Conservation (phyloP, 2,329 filamentous ascomycete species). For the Colletotrichum liaoningense region DNA sequence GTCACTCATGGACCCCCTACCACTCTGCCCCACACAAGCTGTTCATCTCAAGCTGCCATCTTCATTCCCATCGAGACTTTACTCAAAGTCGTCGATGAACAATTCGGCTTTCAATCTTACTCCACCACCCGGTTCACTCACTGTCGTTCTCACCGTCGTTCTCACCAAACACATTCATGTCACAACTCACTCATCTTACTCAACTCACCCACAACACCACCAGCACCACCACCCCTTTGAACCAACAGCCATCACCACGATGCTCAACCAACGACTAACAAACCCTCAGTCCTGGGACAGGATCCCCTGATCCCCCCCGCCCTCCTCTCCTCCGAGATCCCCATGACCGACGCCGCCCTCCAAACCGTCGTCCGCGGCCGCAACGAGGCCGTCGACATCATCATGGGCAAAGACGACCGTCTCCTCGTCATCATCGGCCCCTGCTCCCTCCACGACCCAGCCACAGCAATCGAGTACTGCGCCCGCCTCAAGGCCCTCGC, state of each 20-base stretch:
- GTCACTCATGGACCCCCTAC: slow-evolving; percentile 6
- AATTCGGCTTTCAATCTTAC: neutral
- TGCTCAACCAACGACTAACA: slow-evolving; percentile 41
- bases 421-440: slow-evolving; percentile 95
- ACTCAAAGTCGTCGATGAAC: neutral
- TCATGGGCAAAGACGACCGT: slow-evolving; percentile 84
- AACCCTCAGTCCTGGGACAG: slow-evolving; percentile 82
- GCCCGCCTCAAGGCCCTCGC: slow-evolving; percentile 80
- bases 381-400: slow-evolving; percentile 76
- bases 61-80: neutral
- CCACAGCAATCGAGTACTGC: slow-evolving; percentile 89
- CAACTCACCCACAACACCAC: neutral
- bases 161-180: neutral
- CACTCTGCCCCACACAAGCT: slow-evolving; percentile 2
- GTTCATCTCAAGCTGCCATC: neutral
- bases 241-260: slow-evolving; percentile 14
- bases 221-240: neutral
- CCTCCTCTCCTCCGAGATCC: slow-evolving; percentile 87
- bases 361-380: slow-evolving; percentile 79
- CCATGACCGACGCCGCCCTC: slow-evolving; percentile 71
- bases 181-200: neutral
- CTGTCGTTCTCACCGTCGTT: neutral
- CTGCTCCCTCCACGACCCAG: slow-evolving; percentile 97
- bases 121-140: neutral
- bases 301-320: slow-evolving; percentile 92